Base-by-base conservation (phyloP, 75 land plant genomes). In the Selaginella moellendorffii region DNA sequence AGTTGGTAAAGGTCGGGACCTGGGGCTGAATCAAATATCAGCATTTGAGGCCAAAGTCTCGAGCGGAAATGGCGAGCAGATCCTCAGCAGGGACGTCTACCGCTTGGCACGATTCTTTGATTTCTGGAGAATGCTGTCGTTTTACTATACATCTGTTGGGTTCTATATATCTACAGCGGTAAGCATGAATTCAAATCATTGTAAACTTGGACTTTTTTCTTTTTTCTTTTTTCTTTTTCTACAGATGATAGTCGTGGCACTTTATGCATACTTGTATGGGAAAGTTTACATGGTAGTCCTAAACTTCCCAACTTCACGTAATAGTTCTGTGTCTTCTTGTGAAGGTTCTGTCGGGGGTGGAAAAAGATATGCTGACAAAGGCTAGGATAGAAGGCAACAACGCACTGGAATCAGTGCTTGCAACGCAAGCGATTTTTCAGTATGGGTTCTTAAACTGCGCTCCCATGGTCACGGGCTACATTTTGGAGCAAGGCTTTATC, bases 261-360 rank as follows among this genome's bases (percentile, higher is more conserved):
- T 92, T 1, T 92, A 92, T 60, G 66, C 81, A 24, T 92, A 88
- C 68, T 74, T 92, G 1, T 92, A 92, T 73, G 97, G 97, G 60
- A 79, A 82, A 65, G 83, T 66, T 21, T 92, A 92, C 30, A 65
- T 88, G 82, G 97, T 91, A 76, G 66, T 96, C n/a, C n/a, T n/a
- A n/a, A n/a, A n/a, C n/a, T n/a, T n/a, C n/a, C n/a, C n/a, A n/a
- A n/a, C n/a, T n/a, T n/a, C n/a, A n/a, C n/a, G n/a, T n/a, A n/a
- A n/a, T n/a, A n/a, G n/a, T n/a, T n/a, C n/a, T n/a, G n/a, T n/a
- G n/a, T n/a, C n/a, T n/a, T n/a, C n/a, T n/a, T n/a, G n/a, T n/a
- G n/a, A 46, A 91, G 97, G 93, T 90, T 28, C 72, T 92, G 14
- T 85, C 96, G 70, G 97, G 97, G 30, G 74, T 92, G 67, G 97